A percentile compares a stretch with the other conserved stretches of the same genome.
These are phyloP conservation scores for Cutaneotrichosporon mucoides DNA, from an alignment of 1,284 basidiomycete species.

Conservation along the genomic window DNA sequence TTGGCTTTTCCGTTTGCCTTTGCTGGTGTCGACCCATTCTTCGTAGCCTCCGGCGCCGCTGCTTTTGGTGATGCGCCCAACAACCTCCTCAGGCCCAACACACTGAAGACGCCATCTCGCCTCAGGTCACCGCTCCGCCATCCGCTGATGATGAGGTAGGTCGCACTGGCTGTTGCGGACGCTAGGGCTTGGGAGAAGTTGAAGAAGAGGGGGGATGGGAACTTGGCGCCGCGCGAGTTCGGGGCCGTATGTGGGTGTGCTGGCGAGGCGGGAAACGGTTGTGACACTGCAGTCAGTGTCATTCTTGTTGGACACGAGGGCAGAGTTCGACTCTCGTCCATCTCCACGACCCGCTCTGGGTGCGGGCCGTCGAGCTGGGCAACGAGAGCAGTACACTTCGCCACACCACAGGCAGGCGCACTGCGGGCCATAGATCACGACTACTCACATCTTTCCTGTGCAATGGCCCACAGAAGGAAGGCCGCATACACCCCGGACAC, in stretches of 20 bases:
- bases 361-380: too few species aligned
- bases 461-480: conserved; percentile 74
- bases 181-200: conserved; percentile 81
- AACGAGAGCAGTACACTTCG: background rate
- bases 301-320: too few species aligned
- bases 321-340: too few species aligned
- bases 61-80: background rate
- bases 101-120: conserved; percentile 3
- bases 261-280: background rate
- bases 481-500: conserved; percentile 49
- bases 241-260: conserved; percentile 1
- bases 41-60: too few species aligned
- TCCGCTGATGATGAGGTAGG: conserved; percentile 64
- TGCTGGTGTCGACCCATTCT: background rate
- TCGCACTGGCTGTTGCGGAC: conserved; percentile 69
- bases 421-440: too few species aligned
- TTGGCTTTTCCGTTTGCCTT: conserved; percentile 24
- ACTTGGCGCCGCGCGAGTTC: conserved; percentile 53
- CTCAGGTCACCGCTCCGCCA: conserved; percentile 22
- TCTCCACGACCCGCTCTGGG: too few species aligned
- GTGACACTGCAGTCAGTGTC: background rate
- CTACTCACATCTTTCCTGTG: conserved; percentile 76
- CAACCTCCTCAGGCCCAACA: conserved; percentile 30
- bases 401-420: too few species aligned
- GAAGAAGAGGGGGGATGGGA: conserved; percentile 81